Evolutionary conservation across 805 yeast genomes (phyloP), one percentile per base, ranked within the genome.

Genomic region (Saccharomycopsis schoenii): DNA sequence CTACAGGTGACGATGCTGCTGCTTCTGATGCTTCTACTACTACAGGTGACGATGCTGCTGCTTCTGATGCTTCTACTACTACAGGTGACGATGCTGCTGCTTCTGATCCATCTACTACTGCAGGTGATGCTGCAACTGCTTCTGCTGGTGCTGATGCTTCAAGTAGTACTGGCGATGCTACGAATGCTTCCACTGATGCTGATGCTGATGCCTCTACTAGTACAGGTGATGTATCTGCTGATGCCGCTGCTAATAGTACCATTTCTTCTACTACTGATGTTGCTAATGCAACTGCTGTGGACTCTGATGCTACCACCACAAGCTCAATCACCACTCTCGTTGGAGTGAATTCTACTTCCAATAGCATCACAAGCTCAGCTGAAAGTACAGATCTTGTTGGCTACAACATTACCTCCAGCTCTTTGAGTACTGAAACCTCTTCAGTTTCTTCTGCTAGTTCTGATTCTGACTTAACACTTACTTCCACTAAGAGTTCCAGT

Each of bases 401-500:
- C 14, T 34, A 42, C 40, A 51, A 58, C 39, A 43, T 47, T 40
- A 57, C 36, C 2, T 25, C 61, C n/a, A 55, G 25, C 55, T 29
- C 56, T 47, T 47, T 10, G 42, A 29, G 57, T 51, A 29, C 57
- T 19, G 36, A 56, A n/a, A 29, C 34, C 6, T 29, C 34, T 29
- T 29, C 34, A 4, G 34, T n/a, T n/a, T 17, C 34, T 50, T 39
- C 55, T 41, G 36, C 36, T 51, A 50, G 43, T 12, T 55, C 58
- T 60, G 51, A 29, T 19, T 42, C 59, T 24, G 43, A 17, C 36
- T 60, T 60, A 17, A 34, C 51, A 5, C 19, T 57, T 55, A 65
- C 67, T 56, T 62, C 69, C 39, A 60, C 65, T 55, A 64, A 67
- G 60, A 59, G 65, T 41, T 59, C 66, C 40, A 56, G 64, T 43